Evolutionary conservation across 2,329 filamentous ascomycete genomes (phyloP).

Genomic region (Colletotrichum higginsianum): DNA sequence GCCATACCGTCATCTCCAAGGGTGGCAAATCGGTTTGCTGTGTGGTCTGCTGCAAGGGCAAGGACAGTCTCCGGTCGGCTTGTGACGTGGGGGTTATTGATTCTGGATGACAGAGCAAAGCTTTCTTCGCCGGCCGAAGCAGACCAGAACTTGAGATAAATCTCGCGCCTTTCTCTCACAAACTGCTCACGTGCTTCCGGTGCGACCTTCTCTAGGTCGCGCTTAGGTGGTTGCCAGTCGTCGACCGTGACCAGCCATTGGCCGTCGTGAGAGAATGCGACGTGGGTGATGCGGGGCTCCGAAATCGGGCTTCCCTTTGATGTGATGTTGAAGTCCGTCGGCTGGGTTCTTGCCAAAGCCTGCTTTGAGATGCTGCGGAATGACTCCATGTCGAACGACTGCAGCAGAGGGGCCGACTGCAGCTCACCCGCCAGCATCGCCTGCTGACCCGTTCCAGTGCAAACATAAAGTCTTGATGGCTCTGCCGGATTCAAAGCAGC

Average conservation of each 20-base stretch:
- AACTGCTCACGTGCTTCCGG: slow-evolving; percentile 60
- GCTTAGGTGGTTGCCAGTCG: slow-evolving; percentile 84
- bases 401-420: slow-evolving; percentile 74
- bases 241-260: slow-evolving; percentile 93
- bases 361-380: slow-evolving; percentile 87
- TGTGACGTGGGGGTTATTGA: slow-evolving; percentile 85
- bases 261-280: slow-evolving; percentile 85
- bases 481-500: slow-evolving; percentile 74
- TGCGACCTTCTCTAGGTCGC: slow-evolving; percentile 71
- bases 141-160: slow-evolving; percentile 93
- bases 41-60: slow-evolving; percentile 80
- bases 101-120: slow-evolving; percentile 85
- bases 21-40: slow-evolving; percentile 82
- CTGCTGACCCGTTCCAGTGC: slow-evolving; percentile 75
- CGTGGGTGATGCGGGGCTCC: slow-evolving; percentile 82
- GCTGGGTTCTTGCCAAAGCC: slow-evolving; percentile 88
- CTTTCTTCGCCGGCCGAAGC: slow-evolving; percentile 68
- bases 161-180: slow-evolving; percentile 73
- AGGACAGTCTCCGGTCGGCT: slow-evolving; percentile 73
- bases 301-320: slow-evolving; percentile 79
- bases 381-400: slow-evolving; percentile 88
- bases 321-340: slow-evolving; percentile 84
- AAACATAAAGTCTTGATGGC: slow-evolving; percentile 76
- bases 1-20: slow-evolving; percentile 85
- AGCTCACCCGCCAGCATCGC: slow-evolving; percentile 65